Conservation (phyloP, 768 basidiomycete genomes). For the Lactarius sanguifluus region DNA sequence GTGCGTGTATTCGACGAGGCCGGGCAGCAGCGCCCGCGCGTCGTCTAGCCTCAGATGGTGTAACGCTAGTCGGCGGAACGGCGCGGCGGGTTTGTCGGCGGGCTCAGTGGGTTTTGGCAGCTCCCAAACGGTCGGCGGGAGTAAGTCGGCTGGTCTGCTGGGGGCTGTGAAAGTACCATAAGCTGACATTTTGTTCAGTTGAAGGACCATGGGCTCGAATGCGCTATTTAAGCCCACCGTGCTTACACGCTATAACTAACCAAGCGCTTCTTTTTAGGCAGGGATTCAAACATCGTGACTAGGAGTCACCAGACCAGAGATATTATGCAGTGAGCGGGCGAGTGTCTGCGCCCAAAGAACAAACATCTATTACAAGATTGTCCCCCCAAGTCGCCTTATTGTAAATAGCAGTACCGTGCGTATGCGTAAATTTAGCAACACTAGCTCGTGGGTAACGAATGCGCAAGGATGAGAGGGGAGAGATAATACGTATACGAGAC, state of each 20-base stretch:
- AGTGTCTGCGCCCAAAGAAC: slow-evolving; percentile 1
- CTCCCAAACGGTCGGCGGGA: slow-evolving; percentile 53
- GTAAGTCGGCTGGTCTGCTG: slow-evolving; percentile 32
- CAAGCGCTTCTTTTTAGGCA: not conserved
- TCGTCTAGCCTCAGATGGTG: slow-evolving; percentile 38
- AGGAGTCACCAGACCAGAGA: not conserved
- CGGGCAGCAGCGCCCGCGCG: slow-evolving; percentile 40
- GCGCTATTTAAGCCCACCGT: not conserved
- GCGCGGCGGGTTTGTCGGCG: slow-evolving; percentile 30
- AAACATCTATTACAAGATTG: slow-evolving; percentile 18
- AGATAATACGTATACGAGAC: slow-evolving; percentile 71
- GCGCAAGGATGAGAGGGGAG: slow-evolving; percentile 25
- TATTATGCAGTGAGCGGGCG: not conserved
- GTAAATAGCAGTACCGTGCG: slow-evolving; percentile 15
- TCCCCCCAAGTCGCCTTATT: not conserved
- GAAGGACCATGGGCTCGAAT: not conserved
- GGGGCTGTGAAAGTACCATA: slow-evolving; percentile 61
- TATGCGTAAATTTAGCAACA: slow-evolving; percentile 18
- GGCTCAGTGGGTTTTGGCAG: slow-evolving; percentile 32
- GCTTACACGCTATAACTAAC: not conserved
- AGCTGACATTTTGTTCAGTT: slow-evolving; percentile 56
- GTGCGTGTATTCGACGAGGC: slow-evolving; percentile 61
- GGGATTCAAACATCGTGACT: not conserved
- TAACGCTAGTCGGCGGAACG: slow-evolving; percentile 32
- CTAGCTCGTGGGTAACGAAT: slow-evolving; percentile 5